A percentile compares a stretch with the other conserved stretches of the same genome.
Evolutionary conservation across 345 rosid genomes (phyloP).

Genomic region (Alliaria petiolata): DNA sequence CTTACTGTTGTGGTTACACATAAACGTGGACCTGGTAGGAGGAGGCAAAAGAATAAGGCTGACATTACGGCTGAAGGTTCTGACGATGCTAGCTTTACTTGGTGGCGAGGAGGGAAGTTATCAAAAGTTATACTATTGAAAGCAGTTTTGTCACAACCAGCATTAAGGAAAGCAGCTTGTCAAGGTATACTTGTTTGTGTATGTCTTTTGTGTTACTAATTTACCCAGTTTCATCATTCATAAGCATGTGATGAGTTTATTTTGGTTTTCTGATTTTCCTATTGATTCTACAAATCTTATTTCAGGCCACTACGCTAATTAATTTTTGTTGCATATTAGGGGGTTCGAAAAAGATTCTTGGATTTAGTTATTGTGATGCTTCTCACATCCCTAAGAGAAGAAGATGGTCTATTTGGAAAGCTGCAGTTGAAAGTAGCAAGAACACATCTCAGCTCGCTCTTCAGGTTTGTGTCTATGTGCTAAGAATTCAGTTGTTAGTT

Average conservation of each 20-base stretch:
- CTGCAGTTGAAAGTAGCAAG: constrained; percentile 72
- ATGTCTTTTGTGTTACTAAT: not conserved
- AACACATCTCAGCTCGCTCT: constrained; percentile 74
- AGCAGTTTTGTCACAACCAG: constrained; percentile 54
- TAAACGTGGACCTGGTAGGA: constrained; percentile 60
- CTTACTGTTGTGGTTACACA: constrained; percentile 33
- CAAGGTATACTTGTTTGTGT: constrained; percentile 45
- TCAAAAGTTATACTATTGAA: constrained; percentile 49
- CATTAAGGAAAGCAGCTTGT: constrained; percentile 53
- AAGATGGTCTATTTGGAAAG: constrained; percentile 68
- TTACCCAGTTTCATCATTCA: not conserved
- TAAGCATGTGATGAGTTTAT: not conserved
- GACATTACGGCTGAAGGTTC: constrained; percentile 45
- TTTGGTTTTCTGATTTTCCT: not conserved
- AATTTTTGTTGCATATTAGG: constrained; percentile 38
- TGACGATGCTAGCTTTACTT: constrained; percentile 46
- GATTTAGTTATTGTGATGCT: constrained; percentile 49
- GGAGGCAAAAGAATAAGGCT: constrained; percentile 47
- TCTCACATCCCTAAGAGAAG: constrained; percentile 64
- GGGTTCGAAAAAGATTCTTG: constrained; percentile 53
- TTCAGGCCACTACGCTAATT: not conserved
- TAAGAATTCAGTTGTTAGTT: not conserved
- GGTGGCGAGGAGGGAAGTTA: constrained; percentile 84
- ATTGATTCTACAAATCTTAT: not conserved
- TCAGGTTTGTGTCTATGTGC: constrained; percentile 48